These are phyloP conservation scores for Zymoseptoria pseudotritici DNA, from an alignment of 2,329 filamentous ascomycete species.

Conservation along the genomic window DNA sequence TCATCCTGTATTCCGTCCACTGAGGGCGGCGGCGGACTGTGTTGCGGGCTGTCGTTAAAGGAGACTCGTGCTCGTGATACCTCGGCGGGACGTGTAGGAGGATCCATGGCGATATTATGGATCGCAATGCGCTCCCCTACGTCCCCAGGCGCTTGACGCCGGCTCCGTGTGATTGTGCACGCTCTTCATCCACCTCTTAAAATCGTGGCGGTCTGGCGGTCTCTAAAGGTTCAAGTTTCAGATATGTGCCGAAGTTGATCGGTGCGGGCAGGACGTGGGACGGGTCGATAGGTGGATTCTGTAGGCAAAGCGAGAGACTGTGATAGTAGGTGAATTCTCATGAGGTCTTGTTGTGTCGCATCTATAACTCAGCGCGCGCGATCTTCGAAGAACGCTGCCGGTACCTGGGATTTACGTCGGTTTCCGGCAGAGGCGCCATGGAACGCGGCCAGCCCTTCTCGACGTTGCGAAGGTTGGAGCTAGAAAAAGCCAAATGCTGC, in stretches of 20 bases:
- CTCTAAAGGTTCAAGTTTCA: neutral
- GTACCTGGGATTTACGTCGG: neutral
- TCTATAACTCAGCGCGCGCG: neutral
- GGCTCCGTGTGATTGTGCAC: neutral
- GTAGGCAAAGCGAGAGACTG: neutral
- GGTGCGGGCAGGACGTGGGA: neutral
- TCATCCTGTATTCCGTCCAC: neutral
- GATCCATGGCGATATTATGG: neutral
- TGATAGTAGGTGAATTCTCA: too few species aligned
- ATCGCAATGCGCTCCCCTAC: neutral
- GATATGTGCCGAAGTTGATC: neutral
- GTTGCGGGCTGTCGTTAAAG: conserved; percentile 3
- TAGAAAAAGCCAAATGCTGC: neutral
- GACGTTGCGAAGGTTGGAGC: neutral
- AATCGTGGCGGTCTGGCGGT: too few species aligned
- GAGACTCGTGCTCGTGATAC: conserved; percentile 3
- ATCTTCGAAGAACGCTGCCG: neutral
- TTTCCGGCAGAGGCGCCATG: neutral
- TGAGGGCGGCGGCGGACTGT: neutral
- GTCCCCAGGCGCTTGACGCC: too few species aligned
- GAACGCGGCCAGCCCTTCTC: neutral
- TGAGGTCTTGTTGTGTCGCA: neutral
- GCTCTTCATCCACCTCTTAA: neutral
- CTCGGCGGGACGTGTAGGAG: neutral
- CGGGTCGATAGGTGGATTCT: neutral